A percentile compares a stretch with the other conserved stretches of the same genome.
These are phyloP conservation scores for Aspergillus hortae DNA, from an alignment of 2,329 filamentous ascomycete genomes.

Conservation along the genomic window DNA sequence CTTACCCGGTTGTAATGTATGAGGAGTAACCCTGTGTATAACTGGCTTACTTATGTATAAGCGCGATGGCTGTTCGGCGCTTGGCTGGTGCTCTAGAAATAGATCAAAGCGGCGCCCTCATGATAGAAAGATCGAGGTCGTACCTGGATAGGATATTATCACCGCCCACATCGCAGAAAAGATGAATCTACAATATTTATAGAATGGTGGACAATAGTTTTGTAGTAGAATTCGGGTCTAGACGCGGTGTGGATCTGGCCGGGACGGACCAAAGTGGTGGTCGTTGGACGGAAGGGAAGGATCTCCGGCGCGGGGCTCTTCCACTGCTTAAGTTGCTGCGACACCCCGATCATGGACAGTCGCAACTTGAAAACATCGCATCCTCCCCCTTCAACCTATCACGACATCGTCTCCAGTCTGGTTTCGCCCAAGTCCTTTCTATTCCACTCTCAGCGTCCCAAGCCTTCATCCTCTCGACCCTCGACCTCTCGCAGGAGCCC, in stretches of 20 bases:
- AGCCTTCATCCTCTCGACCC: slow-evolving; percentile 12
- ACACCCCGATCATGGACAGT: slow-evolving; percentile 18
- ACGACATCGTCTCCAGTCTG: slow-evolving; percentile 31
- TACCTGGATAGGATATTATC: too few relatives aligned
- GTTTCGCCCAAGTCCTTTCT: slow-evolving; percentile 38
- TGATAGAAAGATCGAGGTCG: too few relatives aligned
- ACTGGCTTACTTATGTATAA: neutral
- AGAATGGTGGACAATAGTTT: too few relatives aligned
- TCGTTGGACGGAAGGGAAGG: neutral
- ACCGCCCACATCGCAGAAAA: too few relatives aligned
- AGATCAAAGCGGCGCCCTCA: neutral
- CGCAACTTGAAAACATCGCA: slow-evolving; percentile 14
- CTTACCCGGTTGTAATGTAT: slow-evolving; percentile 5
- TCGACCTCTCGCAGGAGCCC: slow-evolving; percentile 12
- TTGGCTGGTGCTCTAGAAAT: neutral
- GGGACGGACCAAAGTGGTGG: neutral
- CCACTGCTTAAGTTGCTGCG: neutral
- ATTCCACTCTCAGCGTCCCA: slow-evolving; percentile 21
- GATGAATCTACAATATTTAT: too few relatives aligned
- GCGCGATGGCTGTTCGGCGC: neutral
- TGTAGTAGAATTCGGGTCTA: neutral
- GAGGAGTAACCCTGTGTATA: neutral
- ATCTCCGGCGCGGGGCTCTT: neutral
- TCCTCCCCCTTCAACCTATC: slow-evolving; percentile 19
- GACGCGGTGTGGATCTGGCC: neutral